These are phyloP conservation scores for Niveomyces coronatus DNA, from an alignment of 2,329 filamentous ascomycete genomes.

Conservation along the genomic window DNA sequence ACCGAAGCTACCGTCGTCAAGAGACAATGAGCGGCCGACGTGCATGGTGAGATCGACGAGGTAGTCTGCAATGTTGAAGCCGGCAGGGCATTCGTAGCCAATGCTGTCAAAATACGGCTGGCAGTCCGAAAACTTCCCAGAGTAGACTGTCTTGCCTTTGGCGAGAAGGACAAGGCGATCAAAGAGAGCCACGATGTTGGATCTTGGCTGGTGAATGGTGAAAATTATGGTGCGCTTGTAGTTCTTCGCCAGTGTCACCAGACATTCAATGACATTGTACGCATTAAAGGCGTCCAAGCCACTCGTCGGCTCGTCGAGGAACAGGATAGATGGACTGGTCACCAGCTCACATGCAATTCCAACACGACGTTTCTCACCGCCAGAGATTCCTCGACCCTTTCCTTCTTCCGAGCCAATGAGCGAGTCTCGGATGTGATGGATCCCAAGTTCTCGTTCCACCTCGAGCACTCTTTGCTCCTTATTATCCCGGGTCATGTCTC, in stretches of 20 bases:
- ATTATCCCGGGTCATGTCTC: constrained; percentile 75
- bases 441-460: constrained; percentile 91
- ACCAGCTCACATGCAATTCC: constrained; percentile 97
- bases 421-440: constrained; percentile 87
- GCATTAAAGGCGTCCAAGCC: constrained; percentile 95
- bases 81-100: constrained; percentile 86
- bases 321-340: constrained; percentile 92
- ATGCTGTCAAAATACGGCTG: constrained; percentile 88
- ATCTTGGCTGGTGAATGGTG: constrained; percentile 95
- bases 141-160: constrained; percentile 83
- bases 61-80: constrained; percentile 98
- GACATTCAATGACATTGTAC: constrained; percentile 93
- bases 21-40: constrained; percentile 51
- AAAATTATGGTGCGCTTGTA: constrained; percentile 97
- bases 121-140: constrained; percentile 78
- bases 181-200: constrained; percentile 95
- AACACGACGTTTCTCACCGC: constrained; percentile 90
- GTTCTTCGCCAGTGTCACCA: constrained; percentile 87
- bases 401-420: constrained; percentile 94
- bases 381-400: constrained; percentile 87
- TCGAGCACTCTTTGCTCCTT: constrained; percentile 89
- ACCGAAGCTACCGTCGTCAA: constrained; percentile 42
- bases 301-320: constrained; percentile 94
- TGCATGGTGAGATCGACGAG: constrained; percentile 98
- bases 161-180: constrained; percentile 88